Evolutionary conservation across 305 asterid genomes (phyloP).

Genomic region (Fraxinus angustifolia): DNA sequence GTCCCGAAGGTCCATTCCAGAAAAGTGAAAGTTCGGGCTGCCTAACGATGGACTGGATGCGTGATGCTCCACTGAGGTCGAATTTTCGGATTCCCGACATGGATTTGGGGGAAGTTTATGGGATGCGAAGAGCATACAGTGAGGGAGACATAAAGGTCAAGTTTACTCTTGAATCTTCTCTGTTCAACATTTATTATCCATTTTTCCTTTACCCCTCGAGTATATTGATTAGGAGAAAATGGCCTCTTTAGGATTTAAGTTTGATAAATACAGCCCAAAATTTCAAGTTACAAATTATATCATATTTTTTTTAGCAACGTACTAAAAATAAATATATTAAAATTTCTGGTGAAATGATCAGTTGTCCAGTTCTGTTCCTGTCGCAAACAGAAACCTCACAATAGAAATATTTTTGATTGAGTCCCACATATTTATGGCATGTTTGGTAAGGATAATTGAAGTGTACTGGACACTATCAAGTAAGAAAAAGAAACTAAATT

Average conservation of each 20-base stretch:
- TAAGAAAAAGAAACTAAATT: background rate
- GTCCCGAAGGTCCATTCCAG: constrained; percentile 46
- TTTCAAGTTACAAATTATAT: background rate
- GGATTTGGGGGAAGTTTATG: constrained; percentile 66
- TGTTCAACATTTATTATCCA: background rate
- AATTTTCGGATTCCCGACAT: constrained; percentile 64
- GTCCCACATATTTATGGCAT: background rate
- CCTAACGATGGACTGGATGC: constrained; percentile 55
- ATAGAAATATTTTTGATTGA: background rate
- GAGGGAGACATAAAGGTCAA: constrained; percentile 93
- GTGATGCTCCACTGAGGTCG: constrained; percentile 54
- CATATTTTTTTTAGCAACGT: background rate
- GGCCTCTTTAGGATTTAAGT: background rate
- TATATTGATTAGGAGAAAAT: background rate
- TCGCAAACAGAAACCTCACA: background rate
- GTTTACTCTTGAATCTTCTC: constrained; percentile 15
- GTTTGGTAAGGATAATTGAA: background rate
- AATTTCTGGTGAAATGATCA: background rate
- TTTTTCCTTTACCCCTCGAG: background rate
- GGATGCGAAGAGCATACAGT: constrained; percentile 90
- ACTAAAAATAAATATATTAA: background rate
- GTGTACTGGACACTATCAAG: background rate
- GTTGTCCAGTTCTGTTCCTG: background rate
- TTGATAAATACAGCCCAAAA: background rate
- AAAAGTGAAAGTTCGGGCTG: constrained; percentile 67